phyloP scores from a whole-genome alignment of 768 basidiomycete genomes.

The Calocybe gangraenosa region DNA sequence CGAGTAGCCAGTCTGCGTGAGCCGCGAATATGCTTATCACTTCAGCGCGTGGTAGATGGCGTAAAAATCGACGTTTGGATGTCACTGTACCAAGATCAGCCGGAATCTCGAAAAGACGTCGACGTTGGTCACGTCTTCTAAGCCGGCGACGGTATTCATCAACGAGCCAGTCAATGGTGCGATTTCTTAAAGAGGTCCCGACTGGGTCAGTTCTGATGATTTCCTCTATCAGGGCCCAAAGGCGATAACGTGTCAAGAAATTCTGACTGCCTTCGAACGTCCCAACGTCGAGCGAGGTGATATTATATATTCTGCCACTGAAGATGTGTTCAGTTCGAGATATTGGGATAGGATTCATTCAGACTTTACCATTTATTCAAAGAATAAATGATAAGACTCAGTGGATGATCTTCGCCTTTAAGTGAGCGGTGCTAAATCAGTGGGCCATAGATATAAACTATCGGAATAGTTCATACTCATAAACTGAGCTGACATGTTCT shows the following conservation, averaged over 20 bases:
- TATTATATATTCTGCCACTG: conserved; percentile 40
- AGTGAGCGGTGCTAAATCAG: conserved; percentile 1
- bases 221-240: conserved; percentile 41
- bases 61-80: conserved; percentile 29
- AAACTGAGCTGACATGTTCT: conserved; percentile 34
- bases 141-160: conserved; percentile 32
- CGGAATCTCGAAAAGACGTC: conserved; percentile 32
- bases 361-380: conserved; percentile 15
- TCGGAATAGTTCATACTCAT: conserved; percentile 27
- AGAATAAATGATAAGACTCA: conserved; percentile 19
- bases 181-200: conserved; percentile 27
- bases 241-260: conserved; percentile 50
- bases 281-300: conserved; percentile 41
- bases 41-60: conserved; percentile 47
- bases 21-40: conserved; percentile 47
- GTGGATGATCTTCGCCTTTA: conserved; percentile 13
- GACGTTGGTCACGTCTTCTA: conserved; percentile 20
- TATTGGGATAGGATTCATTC: not conserved
- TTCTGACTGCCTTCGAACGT: conserved; percentile 39
- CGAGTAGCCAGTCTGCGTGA: conserved; percentile 57
- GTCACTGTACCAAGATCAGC: conserved; percentile 24
- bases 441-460: not conserved
- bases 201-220: conserved; percentile 32
- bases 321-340: not conserved
- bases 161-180: conserved; percentile 50